These are phyloP conservation scores for Potentilla sterilis DNA, from an alignment of 306 rosid species.

Conservation along the genomic window DNA sequence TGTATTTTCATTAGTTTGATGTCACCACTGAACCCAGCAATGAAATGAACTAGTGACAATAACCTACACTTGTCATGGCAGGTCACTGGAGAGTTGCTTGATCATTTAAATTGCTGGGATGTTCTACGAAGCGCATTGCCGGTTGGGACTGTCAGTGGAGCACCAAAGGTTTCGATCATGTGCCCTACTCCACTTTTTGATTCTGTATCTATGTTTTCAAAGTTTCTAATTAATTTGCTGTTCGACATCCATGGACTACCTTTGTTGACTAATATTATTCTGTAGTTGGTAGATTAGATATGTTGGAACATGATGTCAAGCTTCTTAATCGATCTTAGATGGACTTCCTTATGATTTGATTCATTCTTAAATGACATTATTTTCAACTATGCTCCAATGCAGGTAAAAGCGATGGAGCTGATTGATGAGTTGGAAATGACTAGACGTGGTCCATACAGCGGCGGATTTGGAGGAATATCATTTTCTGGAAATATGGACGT, in stretches of 20 bases:
- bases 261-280: too few relatives aligned
- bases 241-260: neutral
- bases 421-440: slow-evolving; percentile 84
- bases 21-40: neutral
- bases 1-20: neutral
- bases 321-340: neutral
- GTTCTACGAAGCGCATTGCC: slow-evolving; percentile 87
- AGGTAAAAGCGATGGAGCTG: slow-evolving; percentile 98
- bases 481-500: slow-evolving; percentile 87
- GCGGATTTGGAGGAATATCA: slow-evolving; percentile 93
- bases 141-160: slow-evolving; percentile 98
- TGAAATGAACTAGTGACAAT: slow-evolving; percentile 9
- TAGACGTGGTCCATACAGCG: slow-evolving; percentile 96
- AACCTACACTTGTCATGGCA: slow-evolving; percentile 35
- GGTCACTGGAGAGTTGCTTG: slow-evolving; percentile 88
- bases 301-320: neutral
- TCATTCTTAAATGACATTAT: neutral
- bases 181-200: slow-evolving; percentile 4
- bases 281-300: slow-evolving; percentile 4
- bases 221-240: neutral
- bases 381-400: slow-evolving; percentile 32
- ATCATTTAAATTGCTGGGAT: slow-evolving; percentile 84
- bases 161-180: slow-evolving; percentile 67
- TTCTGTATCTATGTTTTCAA: slow-evolving; percentile 1
- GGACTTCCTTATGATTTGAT: neutral